phyloP scores from a whole-genome alignment of 176 grass and related monocot species.

The Lolium rigidum region DNA sequence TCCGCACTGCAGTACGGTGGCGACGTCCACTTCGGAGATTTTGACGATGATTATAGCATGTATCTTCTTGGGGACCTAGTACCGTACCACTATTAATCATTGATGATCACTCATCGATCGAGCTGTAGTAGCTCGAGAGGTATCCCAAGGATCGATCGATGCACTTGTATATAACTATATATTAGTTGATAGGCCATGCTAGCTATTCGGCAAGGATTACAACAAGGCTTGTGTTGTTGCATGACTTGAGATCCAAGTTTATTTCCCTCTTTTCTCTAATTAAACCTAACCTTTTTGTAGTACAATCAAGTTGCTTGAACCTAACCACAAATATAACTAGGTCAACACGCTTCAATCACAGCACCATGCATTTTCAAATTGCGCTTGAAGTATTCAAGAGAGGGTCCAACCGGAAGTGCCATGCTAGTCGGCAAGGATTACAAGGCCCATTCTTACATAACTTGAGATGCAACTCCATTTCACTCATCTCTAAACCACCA shows the following conservation, averaged over 20 bases:
- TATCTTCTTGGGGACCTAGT: background rate
- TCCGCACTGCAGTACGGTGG: slow-evolving; percentile 43
- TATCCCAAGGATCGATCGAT: background rate
- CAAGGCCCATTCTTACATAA: no score
- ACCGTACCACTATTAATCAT: background rate
- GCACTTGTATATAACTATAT: background rate
- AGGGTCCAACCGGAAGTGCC: no score
- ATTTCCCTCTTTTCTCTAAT: background rate
- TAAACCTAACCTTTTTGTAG: no score
- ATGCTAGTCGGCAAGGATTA: background rate
- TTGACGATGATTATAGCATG: background rate
- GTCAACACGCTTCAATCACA: no score
- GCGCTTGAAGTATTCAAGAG: no score
- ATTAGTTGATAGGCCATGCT: background rate
- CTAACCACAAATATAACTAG: no score
- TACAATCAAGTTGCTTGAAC: no score
- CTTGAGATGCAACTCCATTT: no score
- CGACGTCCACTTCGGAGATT: background rate
- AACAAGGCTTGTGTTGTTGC: background rate
- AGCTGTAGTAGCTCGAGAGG: background rate
- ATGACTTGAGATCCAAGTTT: background rate
- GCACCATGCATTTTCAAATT: no score
- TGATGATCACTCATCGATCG: slow-evolving; percentile 4
- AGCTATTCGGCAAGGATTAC: background rate
- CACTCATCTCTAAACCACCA: no score